Conservation (phyloP, 2,329 filamentous ascomycete species). For the Fusarium bactridioides region DNA sequence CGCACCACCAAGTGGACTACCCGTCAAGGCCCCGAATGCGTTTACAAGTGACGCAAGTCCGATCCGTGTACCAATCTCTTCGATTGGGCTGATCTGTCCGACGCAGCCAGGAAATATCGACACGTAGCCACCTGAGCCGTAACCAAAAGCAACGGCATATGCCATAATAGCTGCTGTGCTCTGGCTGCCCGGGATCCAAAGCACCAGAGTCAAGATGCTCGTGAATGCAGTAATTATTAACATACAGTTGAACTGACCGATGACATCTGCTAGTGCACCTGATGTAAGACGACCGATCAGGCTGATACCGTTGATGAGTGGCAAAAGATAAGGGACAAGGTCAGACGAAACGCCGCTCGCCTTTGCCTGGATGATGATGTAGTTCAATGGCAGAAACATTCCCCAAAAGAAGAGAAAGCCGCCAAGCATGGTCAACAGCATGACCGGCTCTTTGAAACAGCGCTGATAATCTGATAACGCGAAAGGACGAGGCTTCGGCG, state of each 20-base stretch:
- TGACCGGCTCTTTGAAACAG: fast-evolving
- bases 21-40: neutral
- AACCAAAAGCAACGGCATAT: neutral
- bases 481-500: fast-evolving
- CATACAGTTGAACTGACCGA: neutral
- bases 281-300: neutral
- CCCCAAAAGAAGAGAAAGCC: neutral
- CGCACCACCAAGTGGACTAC: neutral
- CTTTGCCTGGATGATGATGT: neutral
- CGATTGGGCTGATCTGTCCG: neutral
- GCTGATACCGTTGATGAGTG: neutral
- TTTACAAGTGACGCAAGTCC: neutral
- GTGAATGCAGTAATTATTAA: neutral
- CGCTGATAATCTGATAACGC: neutral
- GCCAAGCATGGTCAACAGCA: neutral
- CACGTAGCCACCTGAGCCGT: neutral
- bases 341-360: fast-evolving
- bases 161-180: neutral
- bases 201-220: fast-evolving
- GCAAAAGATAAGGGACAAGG: neutral
- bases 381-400: neutral
- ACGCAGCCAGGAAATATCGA: neutral
- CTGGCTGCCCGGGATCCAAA: neutral
- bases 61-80: neutral
- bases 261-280: neutral